Evolutionary conservation across 352 stramenopile genomes (phyloP).

Genomic region (Phytopythium sindhum): DNA sequence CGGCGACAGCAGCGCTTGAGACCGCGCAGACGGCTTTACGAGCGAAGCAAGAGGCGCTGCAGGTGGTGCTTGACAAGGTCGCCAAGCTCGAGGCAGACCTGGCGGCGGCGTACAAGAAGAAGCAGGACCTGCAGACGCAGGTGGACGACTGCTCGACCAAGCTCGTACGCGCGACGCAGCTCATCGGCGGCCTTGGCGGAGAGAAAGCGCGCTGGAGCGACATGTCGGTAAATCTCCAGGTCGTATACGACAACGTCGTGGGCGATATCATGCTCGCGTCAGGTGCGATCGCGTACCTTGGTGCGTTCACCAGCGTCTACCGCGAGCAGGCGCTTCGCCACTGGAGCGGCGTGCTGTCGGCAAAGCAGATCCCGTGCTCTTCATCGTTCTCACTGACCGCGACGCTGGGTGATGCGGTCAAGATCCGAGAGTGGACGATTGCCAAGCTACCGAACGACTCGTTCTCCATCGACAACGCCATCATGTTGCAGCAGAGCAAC

Average conservation of each 20-base stretch:
- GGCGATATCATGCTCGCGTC: constrained; percentile 93
- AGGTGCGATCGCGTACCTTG: constrained; percentile 94
- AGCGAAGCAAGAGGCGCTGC: constrained; percentile 88
- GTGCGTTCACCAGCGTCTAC: constrained; percentile 90
- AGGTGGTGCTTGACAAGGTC: constrained; percentile 92
- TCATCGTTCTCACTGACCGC: constrained; percentile 74
- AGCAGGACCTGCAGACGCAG: constrained; percentile 86
- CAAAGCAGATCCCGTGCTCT: constrained; percentile 80
- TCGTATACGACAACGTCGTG: constrained; percentile 90
- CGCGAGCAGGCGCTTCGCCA: constrained; percentile 85
- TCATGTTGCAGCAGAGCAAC: constrained; percentile 91
- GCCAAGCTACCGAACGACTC: constrained; percentile 94
- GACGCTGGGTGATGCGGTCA: constrained; percentile 90
- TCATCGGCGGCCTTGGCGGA: constrained; percentile 92
- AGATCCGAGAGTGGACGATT: constrained; percentile 94
- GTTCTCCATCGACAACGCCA: constrained; percentile 95
- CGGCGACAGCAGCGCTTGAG: constrained; percentile 84
- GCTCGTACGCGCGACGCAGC: constrained; percentile 87
- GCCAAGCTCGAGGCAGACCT: constrained; percentile 86
- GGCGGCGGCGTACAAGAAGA: constrained; percentile 91
- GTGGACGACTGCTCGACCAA: constrained; percentile 93
- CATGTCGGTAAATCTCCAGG: constrained; percentile 80
- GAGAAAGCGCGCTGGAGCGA: constrained; percentile 93
- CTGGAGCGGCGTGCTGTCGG: constrained; percentile 68
- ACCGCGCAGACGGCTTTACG: constrained; percentile 84